These are phyloP conservation scores for Fusarium poae DNA, from an alignment of 2,329 filamentous ascomycete species.

Conservation along the genomic window DNA sequence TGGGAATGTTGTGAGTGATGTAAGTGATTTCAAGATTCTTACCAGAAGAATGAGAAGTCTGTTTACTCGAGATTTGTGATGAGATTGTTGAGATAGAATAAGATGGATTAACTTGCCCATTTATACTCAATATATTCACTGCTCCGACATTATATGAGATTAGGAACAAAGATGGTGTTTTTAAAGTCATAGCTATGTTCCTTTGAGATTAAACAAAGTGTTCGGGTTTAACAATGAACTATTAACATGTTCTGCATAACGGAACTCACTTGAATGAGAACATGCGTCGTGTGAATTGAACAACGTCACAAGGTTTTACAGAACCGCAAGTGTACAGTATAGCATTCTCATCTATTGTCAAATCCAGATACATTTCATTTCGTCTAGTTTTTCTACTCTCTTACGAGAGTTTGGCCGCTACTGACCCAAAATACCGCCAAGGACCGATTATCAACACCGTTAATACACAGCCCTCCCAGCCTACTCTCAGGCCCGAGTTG, in stretches of 20 bases:
- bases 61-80: neutral
- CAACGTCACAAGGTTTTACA: neutral
- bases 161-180: neutral
- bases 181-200: neutral
- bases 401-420: too few species aligned
- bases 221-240: neutral
- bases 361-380: neutral
- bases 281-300: neutral
- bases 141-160: neutral
- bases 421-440: too few species aligned
- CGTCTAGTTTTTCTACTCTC: neutral
- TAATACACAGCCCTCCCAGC: too few species aligned
- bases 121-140: neutral
- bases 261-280: neutral
- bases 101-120: too few species aligned
- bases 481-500: too few species aligned
- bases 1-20: neutral
- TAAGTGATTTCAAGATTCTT: neutral
- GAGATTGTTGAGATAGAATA: neutral
- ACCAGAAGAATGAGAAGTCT: neutral
- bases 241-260: neutral
- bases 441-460: too few species aligned
- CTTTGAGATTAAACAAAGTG: neutral
- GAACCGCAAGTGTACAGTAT: too few species aligned
- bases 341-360: slow-evolving; percentile 4